phyloP scores from a whole-genome alignment of 345 rosid species.

The Litchi chinensis region DNA sequence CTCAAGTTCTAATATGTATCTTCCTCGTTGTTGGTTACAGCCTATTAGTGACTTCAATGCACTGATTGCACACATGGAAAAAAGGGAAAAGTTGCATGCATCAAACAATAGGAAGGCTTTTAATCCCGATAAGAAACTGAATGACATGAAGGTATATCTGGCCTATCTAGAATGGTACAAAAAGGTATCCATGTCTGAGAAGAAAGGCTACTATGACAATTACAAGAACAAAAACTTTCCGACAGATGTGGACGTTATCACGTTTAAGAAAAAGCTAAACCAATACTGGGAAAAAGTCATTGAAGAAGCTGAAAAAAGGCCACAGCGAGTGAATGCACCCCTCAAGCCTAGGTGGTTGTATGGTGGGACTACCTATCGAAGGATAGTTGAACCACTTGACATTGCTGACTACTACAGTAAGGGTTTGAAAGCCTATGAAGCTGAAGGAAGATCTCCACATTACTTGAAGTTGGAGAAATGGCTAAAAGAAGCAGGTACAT shows the following conservation, averaged over 20 bases:
- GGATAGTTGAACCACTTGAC: conserved; percentile 80
- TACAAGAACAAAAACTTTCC: conserved; percentile 26
- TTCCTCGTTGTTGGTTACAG: conserved; percentile 13
- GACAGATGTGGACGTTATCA: neutral
- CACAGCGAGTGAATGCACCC: conserved; percentile 39
- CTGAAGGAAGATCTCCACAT: conserved; percentile 49
- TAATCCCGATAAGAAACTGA: conserved; percentile 40
- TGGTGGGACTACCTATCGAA: conserved; percentile 54
- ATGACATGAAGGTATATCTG: conserved; percentile 43
- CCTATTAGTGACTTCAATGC: neutral
- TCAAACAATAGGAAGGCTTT: conserved; percentile 18
- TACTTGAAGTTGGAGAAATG: conserved; percentile 53
- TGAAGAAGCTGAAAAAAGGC: conserved; percentile 51
- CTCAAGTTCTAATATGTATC: neutral
- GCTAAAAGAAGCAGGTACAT: conserved; percentile 27
- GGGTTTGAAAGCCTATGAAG: conserved; percentile 33
- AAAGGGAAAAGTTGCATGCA: conserved; percentile 20
- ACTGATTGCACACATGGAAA: conserved; percentile 29
- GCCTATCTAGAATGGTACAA: conserved; percentile 62
- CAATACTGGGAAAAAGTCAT: conserved; percentile 53
- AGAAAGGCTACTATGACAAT: conserved; percentile 62
- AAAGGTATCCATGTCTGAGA: conserved; percentile 34
- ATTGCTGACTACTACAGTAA: conserved; percentile 60
- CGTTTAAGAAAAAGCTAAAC: conserved; percentile 31
- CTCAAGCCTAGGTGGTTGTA: conserved; percentile 41